Conservation (phyloP, 768 basidiomycete species). For the Austroboletus eburneus region DNA sequence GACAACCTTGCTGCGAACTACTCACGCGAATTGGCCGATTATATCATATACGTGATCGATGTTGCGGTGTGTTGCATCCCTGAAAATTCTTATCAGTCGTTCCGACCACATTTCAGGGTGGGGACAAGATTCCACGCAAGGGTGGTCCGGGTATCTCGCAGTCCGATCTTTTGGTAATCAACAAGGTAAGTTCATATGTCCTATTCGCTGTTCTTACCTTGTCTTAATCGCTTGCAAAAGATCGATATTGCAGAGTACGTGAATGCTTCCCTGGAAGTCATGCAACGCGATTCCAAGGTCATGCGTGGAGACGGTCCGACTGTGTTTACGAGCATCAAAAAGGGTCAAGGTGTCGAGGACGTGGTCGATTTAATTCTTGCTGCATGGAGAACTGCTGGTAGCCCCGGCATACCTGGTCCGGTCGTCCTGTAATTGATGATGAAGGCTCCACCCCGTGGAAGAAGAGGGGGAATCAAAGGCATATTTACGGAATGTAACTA, state of each 20-base stretch:
- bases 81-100: not conserved
- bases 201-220: not conserved
- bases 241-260: constrained; percentile 92
- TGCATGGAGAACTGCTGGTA: constrained; percentile 84
- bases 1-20: constrained; percentile 98
- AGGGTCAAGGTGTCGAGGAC: constrained; percentile 75
- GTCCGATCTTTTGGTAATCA: constrained; percentile 90
- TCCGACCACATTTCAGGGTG: constrained; percentile 57
- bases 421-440: constrained; percentile 21
- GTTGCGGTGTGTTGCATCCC: constrained; percentile 53
- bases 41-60: constrained; percentile 92
- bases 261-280: constrained; percentile 88
- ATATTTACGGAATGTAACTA: constrained; percentile 6
- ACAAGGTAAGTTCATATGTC: constrained; percentile 59
- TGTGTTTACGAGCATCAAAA: constrained; percentile 80
- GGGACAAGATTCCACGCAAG: constrained; percentile 98
- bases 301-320: constrained; percentile 97
- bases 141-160: constrained; percentile 97
- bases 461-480: not conserved
- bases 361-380: constrained; percentile 76
- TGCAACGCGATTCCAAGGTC: constrained; percentile 86
- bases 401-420: constrained; percentile 55
- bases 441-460: not conserved
- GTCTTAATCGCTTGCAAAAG: constrained; percentile 38
- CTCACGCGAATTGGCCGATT: constrained; percentile 93